Conservation (phyloP, 202 grass and related monocot genomes). For the Schoenoplectus tabernaemontani region DNA sequence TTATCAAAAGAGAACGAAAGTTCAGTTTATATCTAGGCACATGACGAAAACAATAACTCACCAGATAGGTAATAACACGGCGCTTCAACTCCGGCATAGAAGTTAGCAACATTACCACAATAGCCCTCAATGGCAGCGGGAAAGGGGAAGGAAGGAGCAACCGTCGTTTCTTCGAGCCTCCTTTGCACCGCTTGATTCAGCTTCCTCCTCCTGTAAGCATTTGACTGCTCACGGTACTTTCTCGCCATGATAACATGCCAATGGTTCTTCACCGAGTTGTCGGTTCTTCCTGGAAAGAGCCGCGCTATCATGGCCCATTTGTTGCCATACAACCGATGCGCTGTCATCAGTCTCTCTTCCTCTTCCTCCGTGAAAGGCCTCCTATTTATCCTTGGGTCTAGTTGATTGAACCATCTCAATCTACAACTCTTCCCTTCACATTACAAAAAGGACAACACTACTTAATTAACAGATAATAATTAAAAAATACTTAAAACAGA, state of each 20-base stretch:
- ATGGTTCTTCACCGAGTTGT: conserved; percentile 94
- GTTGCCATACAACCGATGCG: conserved; percentile 84
- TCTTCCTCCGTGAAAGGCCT: conserved; percentile 71
- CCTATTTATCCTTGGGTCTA: conserved; percentile 85
- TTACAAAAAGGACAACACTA: neutral
- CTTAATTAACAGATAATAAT: neutral
- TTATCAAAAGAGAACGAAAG: neutral
- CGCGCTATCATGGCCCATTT: conserved; percentile 95
- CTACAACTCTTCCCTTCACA: conserved; percentile 81
- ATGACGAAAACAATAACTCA: neutral
- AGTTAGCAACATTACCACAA: neutral
- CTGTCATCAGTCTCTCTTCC: conserved; percentile 76
- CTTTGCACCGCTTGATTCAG: conserved; percentile 58
- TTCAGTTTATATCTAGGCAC: neutral
- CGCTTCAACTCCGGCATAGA: neutral
- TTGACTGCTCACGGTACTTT: conserved; percentile 84
- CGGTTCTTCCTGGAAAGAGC: conserved; percentile 75
- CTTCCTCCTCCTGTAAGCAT: conserved; percentile 61
- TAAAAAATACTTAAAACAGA: neutral
- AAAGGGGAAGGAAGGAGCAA: neutral
- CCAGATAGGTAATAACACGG: conserved; percentile 21
- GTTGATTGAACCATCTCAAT: conserved; percentile 94
- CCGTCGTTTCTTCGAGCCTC: conserved; percentile 29
- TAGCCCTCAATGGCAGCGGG: neutral
- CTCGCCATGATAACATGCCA: conserved; percentile 97